Evolutionary conservation across 1,139 yeast genomes (phyloP).

Genomic region (Sugiyamaella japonica): DNA sequence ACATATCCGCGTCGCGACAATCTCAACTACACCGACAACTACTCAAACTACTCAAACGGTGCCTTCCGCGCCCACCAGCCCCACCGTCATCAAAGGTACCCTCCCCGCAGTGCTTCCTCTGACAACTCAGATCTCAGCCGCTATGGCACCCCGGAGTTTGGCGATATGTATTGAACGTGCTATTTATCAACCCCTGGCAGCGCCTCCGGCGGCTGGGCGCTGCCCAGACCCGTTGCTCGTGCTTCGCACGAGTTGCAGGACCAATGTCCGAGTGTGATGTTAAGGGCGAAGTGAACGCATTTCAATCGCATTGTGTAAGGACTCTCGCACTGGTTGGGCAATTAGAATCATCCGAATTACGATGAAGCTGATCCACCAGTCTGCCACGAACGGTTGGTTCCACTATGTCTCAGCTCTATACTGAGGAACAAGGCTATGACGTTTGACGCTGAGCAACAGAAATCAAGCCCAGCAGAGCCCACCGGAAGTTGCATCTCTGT

Average conservation of each 20-base stretch:
- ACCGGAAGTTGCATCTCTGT: constrained; percentile 59
- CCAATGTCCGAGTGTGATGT: constrained; percentile 69
- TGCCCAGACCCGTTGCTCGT: constrained; percentile 1
- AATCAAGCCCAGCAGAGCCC: constrained; percentile 58
- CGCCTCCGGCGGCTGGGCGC: constrained; percentile 4
- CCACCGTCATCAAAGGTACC: not conserved
- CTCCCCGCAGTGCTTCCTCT: not conserved
- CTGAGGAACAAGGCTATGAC: constrained; percentile 52
- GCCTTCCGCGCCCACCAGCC: constrained; percentile 1
- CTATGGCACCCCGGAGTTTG: constrained; percentile 12
- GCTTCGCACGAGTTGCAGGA: too few relatives aligned
- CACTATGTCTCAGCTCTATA: constrained; percentile 58
- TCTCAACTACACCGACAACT: not conserved
- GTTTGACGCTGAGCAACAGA: constrained; percentile 59
- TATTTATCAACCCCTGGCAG: not conserved
- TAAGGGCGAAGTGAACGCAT: constrained; percentile 67
- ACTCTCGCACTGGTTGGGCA: constrained; percentile 70
- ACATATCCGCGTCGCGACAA: not conserved
- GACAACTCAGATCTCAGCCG: constrained; percentile 10
- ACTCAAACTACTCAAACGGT: not conserved
- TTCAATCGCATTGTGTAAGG: constrained; percentile 65
- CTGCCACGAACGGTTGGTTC: constrained; percentile 80
- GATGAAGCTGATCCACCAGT: constrained; percentile 70
- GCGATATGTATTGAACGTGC: constrained; percentile 4
- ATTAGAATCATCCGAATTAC: constrained; percentile 58